Evolutionary conservation across 495 filamentous ascomycete genomes (phyloP).

Genomic region (Penicillium canariense): DNA sequence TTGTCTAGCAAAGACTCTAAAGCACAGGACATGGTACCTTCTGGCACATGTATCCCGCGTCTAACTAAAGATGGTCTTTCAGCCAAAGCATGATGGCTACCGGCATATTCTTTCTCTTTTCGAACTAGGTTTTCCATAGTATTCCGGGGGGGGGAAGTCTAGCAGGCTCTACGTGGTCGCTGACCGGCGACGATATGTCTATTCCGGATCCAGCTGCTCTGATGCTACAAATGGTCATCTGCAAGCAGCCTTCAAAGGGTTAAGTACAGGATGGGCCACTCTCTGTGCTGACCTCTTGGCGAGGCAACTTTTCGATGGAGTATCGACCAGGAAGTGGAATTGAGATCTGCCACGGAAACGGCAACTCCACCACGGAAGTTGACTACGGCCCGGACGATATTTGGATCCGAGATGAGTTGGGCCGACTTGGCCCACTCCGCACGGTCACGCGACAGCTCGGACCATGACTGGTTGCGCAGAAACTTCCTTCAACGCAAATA

Average conservation of each 20-base stretch:
- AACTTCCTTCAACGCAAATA: background rate
- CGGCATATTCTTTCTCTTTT: background rate
- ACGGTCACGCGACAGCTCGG: background rate
- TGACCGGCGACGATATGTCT: background rate
- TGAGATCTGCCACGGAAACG: background rate
- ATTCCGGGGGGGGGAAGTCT: background rate
- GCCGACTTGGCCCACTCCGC: background rate
- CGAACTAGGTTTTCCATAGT: background rate
- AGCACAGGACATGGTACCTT: background rate
- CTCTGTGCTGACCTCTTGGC: background rate
- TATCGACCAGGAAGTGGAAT: background rate
- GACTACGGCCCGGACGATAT: background rate
- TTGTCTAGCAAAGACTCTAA: background rate
- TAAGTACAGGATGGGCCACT: background rate
- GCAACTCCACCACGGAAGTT: background rate
- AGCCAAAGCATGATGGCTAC: background rate
- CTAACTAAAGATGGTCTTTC: background rate
- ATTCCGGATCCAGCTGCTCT: background rate
- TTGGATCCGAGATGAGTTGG: background rate
- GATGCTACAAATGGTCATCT: constrained; percentile 3
- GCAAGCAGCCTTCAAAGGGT: background rate
- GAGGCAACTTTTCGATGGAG: background rate
- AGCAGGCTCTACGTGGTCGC: constrained; percentile 5
- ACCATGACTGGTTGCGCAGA: background rate
- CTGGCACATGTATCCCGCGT: background rate